Percentiles rank a stretch among this genome's conserved stretches.
phyloP scores from a whole-genome alignment of 2,329 filamentous ascomycete genomes.

The Phaeophleospora eucalypticola region DNA sequence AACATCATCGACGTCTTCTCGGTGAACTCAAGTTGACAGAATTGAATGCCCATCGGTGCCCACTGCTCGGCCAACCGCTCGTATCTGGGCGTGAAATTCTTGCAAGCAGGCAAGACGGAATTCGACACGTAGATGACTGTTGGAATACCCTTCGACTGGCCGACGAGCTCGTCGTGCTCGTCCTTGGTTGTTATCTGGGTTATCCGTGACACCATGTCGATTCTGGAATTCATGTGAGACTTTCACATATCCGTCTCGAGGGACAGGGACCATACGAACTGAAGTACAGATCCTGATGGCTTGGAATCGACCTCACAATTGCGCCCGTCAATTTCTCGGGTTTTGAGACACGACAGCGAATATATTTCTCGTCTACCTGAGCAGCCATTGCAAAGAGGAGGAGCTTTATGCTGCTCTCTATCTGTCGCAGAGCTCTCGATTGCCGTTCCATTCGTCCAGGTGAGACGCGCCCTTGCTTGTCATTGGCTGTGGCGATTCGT shows the following conservation, averaged over 20 bases:
- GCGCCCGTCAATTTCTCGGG: no score
- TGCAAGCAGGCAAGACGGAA: slow-evolving; percentile 17
- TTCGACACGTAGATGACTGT: slow-evolving; percentile 46
- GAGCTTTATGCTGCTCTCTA: no score
- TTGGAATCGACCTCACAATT: no score
- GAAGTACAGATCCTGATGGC: no score
- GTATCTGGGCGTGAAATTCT: slow-evolving; percentile 16
- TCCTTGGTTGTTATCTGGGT: slow-evolving; percentile 12
- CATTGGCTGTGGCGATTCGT: slow-evolving; percentile 2
- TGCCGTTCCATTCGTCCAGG: slow-evolving; percentile 4
- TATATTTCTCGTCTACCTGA: no score
- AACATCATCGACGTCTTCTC: slow-evolving; percentile 17
- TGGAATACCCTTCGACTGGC: slow-evolving; percentile 18
- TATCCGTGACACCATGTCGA: slow-evolving; percentile 6
- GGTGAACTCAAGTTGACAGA: slow-evolving; percentile 16
- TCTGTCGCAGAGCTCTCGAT: background rate
- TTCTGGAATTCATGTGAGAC: no score
- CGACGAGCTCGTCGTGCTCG: slow-evolving; percentile 22
- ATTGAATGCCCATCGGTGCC: slow-evolving; percentile 9
- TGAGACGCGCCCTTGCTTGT: background rate
- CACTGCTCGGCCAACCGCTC: slow-evolving; percentile 12
- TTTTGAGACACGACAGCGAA: no score
- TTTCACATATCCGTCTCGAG: no score
- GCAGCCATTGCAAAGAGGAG: no score
- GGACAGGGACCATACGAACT: no score